Evolutionary conservation across 129 eudicot species (phyloP), one percentile per base, ranked within the genome.

Genomic region (Saposhnikovia divaricata): DNA sequence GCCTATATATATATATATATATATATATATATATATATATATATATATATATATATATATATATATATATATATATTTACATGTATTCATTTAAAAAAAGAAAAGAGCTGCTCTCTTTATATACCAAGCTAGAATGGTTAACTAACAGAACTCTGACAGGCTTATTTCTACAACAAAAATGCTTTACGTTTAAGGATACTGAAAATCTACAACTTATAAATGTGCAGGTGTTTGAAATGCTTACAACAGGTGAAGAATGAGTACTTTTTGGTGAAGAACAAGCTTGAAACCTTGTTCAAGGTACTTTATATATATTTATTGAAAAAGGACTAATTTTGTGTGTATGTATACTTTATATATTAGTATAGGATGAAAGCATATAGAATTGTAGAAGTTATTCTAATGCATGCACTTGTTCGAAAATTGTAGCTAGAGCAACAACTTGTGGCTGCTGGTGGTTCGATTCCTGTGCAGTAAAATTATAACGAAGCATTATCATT

Each of bases 371-470:
- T 38, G 47, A 28, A 28, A 66, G 46, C 46, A 71, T 39, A 19
- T 40, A 18, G 31, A 38, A 71, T n/a, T 74, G 11, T 14, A 68
- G 21, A 16, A 55, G 18, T 25, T 75, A 10, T 23, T 10, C 9
- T 68, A 27, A 61, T 61, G 34, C 25, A 39, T 71, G 25, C 45
- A 15, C 3, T 82, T 51, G 10, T 45, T 44, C 42, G 16, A 23
- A 7, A 14, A 38, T 27, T 83, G 83, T 50, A 83, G 83, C 70
- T 83, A 1, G 80, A 83, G 80, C 75, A 83, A 45, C 86, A 79
- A 73, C 14, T 79, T 65, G 21, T 79, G 77, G 86, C 77, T 57
- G 86, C 86, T 79, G 86, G 86, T 21, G 86, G 86, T 40, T 63
- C 83, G n/a, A 79, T 83, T 45, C 82, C 80, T 38, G 27, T 63